Conservation (phyloP, 2,329 filamentous ascomycete genomes). For the Phialophora verrucosa region DNA sequence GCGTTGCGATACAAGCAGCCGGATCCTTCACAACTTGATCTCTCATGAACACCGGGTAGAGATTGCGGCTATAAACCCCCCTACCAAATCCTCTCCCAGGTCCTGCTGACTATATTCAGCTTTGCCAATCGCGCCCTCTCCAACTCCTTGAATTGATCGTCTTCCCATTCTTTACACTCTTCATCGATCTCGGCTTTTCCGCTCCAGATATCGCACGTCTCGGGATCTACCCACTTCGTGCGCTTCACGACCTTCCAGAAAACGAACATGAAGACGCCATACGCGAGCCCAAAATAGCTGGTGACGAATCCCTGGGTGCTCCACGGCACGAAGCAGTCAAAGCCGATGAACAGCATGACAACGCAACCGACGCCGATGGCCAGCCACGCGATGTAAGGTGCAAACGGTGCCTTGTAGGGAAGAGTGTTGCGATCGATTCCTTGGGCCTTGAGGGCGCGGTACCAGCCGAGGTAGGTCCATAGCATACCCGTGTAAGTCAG, state of each 20-base stretch:
- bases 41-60: background rate
- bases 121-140: slow-evolving; percentile 42
- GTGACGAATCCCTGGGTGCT: slow-evolving; percentile 57
- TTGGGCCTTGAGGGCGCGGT: slow-evolving; percentile 70
- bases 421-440: slow-evolving; percentile 69
- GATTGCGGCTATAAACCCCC: background rate
- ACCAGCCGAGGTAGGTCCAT: slow-evolving; percentile 72
- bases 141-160: slow-evolving; percentile 42
- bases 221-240: slow-evolving; percentile 42
- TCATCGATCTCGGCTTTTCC: slow-evolving; percentile 46
- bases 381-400: slow-evolving; percentile 73
- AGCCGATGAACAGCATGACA: slow-evolving; percentile 72
- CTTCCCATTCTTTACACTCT: slow-evolving; percentile 46
- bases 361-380: slow-evolving; percentile 60
- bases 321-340: slow-evolving; percentile 49
- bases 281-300: slow-evolving; percentile 54
- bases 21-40: background rate
- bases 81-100: slow-evolving; percentile 43
- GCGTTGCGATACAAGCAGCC: background rate
- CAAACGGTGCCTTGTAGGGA: slow-evolving; percentile 70
- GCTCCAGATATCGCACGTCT: slow-evolving; percentile 41
- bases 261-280: slow-evolving; percentile 51
- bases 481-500: slow-evolving; percentile 72
- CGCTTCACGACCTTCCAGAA: slow-evolving; percentile 46
- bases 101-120: slow-evolving; percentile 41